Evolutionary conservation across 176 grass and related monocot species (phyloP).

Genomic region (Aegilops sharonensis): DNA sequence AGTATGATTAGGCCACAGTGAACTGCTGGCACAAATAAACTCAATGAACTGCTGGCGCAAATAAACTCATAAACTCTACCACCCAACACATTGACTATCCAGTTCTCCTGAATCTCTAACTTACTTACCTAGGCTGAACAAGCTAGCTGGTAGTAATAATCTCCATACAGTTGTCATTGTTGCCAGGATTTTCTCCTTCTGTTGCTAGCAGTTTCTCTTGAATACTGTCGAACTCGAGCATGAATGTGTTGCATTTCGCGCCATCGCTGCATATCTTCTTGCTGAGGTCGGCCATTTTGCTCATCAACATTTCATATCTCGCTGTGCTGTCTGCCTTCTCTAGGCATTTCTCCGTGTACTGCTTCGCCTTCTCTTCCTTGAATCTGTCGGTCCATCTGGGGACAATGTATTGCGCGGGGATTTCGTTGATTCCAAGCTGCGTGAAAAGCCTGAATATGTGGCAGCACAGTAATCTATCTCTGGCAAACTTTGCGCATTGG

Average conservation of each 20-base stretch:
- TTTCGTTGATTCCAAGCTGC: neutral
- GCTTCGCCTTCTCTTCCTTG: neutral
- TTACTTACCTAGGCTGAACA: neutral
- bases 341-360: neutral
- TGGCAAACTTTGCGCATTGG: slow-evolving; percentile 24
- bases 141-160: neutral
- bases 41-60: too few species aligned
- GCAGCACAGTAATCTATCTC: slow-evolving; percentile 20
- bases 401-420: slow-evolving; percentile 18
- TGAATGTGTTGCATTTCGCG: neutral
- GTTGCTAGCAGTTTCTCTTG: neutral
- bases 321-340: neutral
- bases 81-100: neutral
- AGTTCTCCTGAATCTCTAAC: neutral
- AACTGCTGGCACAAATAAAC: neutral
- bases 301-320: neutral
- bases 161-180: neutral
- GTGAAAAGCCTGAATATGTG: slow-evolving; percentile 37
- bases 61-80: neutral
- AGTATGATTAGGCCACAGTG: neutral
- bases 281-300: neutral
- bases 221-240: neutral
- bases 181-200: neutral
- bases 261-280: neutral
- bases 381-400: slow-evolving; percentile 31